Evolutionary conservation across 176 grass and related monocot genomes (phyloP), one percentile per base, ranked within the genome.

Genomic region (Eleusine coracana): DNA sequence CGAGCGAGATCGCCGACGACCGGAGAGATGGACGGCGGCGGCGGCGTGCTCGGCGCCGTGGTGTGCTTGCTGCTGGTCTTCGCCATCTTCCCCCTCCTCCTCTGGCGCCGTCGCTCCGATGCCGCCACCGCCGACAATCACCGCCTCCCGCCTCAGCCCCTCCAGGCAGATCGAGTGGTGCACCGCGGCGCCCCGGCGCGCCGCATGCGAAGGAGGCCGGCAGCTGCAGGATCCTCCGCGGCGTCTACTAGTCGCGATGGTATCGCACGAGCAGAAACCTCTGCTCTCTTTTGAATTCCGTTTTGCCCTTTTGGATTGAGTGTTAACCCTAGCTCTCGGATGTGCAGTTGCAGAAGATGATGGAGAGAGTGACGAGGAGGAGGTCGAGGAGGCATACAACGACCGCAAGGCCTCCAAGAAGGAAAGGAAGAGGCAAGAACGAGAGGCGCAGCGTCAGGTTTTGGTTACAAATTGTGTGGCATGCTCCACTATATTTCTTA

Each of bases 391-490:
- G 54, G 80, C 79, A 55, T 39, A 78, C 40, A 70, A 85, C 89
- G 84, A 17, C n/a, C 74, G 78, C 39, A 98, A 65, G 68, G 68
- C 82, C 37, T 98, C 92, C 75, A 94, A 87, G 72, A 98, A 91
- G 86, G 96, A 95, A 76, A 98, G 86, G 96, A 98, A 83, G 63
- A 91, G 84, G 71, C 96, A 95, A 80, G 96, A 98, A 58, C 87
- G 92, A 14, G 92, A 93, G 65, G 82, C 58, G 0, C 90, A 95
- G 78, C 82, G 85, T 36, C 87, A 98, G 88, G 90, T 98, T 73
- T 98, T 73, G 82, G 66, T 78, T 62, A 85, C 25, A 25, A 31
- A 17, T 59, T 66, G 12, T 8, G 36, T 10, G 14, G 5, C 36
- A 56, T 66, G 60, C 18, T 52, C 38, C 56, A 63, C 72, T 40